These are phyloP conservation scores for Bjerkandera adusta DNA, from an alignment of 1,284 basidiomycete genomes.

Conservation along the genomic window DNA sequence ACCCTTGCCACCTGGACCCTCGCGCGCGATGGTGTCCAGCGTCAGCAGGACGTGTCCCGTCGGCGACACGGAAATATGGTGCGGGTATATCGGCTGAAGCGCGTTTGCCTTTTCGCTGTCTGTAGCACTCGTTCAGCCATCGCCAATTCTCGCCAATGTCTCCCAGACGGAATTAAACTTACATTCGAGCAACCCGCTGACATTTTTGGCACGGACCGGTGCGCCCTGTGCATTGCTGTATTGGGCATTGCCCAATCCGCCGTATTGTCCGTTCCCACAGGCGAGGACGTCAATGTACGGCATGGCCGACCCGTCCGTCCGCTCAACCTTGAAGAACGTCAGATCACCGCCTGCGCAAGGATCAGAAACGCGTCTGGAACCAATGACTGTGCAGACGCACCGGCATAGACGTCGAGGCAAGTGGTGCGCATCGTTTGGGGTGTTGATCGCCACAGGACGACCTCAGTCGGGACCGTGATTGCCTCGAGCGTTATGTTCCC, in stretches of 20 bases:
- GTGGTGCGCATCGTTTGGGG: conserved; percentile 52
- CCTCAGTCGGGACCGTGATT: conserved; percentile 85
- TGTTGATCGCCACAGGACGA: conserved; percentile 66
- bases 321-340: conserved; percentile 77
- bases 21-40: conserved; percentile 58
- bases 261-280: conserved; percentile 84
- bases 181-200: conserved; percentile 88
- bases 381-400: too few relatives aligned
- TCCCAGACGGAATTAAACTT: conserved; percentile 29
- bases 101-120: conserved; percentile 65
- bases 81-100: conserved; percentile 69
- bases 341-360: conserved; percentile 68
- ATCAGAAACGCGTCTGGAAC: conserved; percentile 5
- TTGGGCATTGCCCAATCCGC: conserved; percentile 81
- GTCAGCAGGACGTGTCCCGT: conserved; percentile 80
- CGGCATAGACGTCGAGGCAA: conserved; percentile 69
- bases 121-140: too few relatives aligned
- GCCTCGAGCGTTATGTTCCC: conserved; percentile 63
- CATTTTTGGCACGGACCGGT: conserved; percentile 75
- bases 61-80: conserved; percentile 70
- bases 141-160: neutral
- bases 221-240: conserved; percentile 75
- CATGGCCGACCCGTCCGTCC: conserved; percentile 38
- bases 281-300: conserved; percentile 71
- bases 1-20: conserved; percentile 47